These are phyloP conservation scores for Suillus brevipes DNA, from an alignment of 768 basidiomycete species.

Conservation along the genomic window DNA sequence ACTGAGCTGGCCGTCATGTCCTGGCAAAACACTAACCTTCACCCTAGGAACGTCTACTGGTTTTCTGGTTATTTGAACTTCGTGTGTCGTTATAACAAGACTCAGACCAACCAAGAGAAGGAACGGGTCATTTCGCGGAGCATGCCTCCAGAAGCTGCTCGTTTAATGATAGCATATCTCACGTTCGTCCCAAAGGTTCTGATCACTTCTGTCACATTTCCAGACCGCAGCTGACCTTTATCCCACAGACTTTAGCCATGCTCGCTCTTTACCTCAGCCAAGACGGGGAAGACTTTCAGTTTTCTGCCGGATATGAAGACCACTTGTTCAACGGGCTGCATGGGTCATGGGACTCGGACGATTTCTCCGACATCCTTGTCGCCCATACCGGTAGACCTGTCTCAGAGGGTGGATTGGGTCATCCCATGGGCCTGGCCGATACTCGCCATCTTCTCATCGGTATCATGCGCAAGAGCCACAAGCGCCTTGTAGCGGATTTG, in stretches of 20 bases:
- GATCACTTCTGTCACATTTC: neutral
- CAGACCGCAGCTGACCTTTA: neutral
- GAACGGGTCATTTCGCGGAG: neutral
- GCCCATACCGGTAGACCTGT: neutral
- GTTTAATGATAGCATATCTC: neutral
- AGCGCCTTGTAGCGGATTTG: neutral
- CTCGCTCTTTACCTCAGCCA: neutral
- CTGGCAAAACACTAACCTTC: neutral
- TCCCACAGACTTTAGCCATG: neutral
- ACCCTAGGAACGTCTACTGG: neutral
- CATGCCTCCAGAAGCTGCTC: neutral
- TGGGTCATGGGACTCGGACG: neutral
- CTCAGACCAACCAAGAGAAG: neutral
- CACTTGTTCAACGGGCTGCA: neutral
- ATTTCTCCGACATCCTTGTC: neutral
- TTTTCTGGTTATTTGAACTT: neutral
- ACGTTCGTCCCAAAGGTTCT: neutral
- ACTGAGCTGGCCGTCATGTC: neutral
- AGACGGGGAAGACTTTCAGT: neutral
- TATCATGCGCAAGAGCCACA: neutral
- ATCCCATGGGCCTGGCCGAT: neutral
- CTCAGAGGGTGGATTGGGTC: neutral
- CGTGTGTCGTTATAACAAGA: neutral
- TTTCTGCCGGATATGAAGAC: neutral
- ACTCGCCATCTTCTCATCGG: neutral